Conservation (phyloP, 768 basidiomycete genomes). For the Hygrophorus russula region DNA sequence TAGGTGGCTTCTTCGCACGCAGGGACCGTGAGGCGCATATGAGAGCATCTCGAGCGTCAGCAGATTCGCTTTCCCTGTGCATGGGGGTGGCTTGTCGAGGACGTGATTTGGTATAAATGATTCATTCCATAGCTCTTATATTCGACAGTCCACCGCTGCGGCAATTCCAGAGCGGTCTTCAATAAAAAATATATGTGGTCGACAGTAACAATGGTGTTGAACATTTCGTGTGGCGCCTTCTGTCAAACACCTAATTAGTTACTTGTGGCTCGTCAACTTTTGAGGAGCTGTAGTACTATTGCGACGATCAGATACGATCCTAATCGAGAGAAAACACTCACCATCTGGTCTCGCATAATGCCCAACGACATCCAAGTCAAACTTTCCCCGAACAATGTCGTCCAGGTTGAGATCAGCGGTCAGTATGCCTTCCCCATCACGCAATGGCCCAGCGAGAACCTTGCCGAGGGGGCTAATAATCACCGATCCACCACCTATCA, state of each 20-base stretch:
- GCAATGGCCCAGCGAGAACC: slow-evolving; percentile 48
- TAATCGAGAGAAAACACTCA: slow-evolving; percentile 16
- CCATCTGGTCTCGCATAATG: slow-evolving; percentile 52
- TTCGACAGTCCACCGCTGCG: too few relatives aligned
- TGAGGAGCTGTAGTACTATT: too few relatives aligned
- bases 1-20: neutral
- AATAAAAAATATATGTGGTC: too few relatives aligned
- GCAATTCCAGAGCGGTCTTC: too few relatives aligned
- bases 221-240: too few relatives aligned
- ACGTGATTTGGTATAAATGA: too few relatives aligned
- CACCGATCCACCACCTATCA: slow-evolving; percentile 52
- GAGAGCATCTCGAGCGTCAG: slow-evolving; percentile 6
- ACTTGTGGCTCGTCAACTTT: too few relatives aligned
- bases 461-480: slow-evolving; percentile 49
- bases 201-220: too few relatives aligned
- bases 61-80: slow-evolving; percentile 1
- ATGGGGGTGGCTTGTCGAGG: too few relatives aligned
- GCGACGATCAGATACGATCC: too few relatives aligned
- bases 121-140: too few relatives aligned
- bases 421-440: slow-evolving; percentile 39
- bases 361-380: slow-evolving; percentile 50
- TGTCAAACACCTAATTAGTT: too few relatives aligned
- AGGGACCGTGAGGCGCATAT: neutral
- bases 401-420: slow-evolving; percentile 50
- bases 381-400: slow-evolving; percentile 44